Base-by-base conservation (phyloP, 1,139 yeast genomes). In the Geotrichum europaeum region DNA sequence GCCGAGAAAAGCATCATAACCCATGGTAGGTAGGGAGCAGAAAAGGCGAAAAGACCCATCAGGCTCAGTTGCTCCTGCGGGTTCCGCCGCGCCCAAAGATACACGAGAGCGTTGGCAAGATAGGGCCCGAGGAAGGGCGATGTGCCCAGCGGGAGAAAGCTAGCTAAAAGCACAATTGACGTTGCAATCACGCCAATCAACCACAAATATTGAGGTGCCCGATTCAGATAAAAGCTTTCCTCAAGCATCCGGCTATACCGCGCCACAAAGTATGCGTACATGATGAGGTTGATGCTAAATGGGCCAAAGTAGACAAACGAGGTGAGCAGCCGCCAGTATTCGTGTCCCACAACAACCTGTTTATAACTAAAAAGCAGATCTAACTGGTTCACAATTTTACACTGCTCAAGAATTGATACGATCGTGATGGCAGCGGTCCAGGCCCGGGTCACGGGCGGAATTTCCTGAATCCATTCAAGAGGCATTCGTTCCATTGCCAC, bases 51-150 rank as follows among this genome's bases (percentile, higher is more conserved):
- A 20, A 79, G 61, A 9, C 81, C 80, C 62, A 79, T 65, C 30
- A 78, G 66, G 2, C 76, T 69, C 30, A 79, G 66, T 49, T 73
- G 73, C 28, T 74, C 71, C 34, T 73, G 73, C 2, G 81, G 78
- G 62, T 79, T 75, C 28, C 79, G 74, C 30, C 81, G 74, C 0
- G 81, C 73, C 81, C 83, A 79, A 47, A 81, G 68, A 65, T 78
- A 81, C 3, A 77, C 65, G 57, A 81, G 61, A 3, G 77, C 71
- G 55, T 76, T 75, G 28, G 76, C 68, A 47, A 81, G 68, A 34
- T 73, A 71, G 0, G 72, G 67, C 6, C 81, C 80, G 25, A 79
- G 68, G 36, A 74, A 65, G 32, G 72, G 70, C 43, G 76, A 64
- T 12, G 73, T 70, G 30, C 67, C 68, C 4, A 59, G n/a, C 9